Percentiles rank a stretch among this genome's conserved stretches.
Evolutionary conservation across 257 asterid species (phyloP).

Genomic region (Mitragyna speciosa): DNA sequence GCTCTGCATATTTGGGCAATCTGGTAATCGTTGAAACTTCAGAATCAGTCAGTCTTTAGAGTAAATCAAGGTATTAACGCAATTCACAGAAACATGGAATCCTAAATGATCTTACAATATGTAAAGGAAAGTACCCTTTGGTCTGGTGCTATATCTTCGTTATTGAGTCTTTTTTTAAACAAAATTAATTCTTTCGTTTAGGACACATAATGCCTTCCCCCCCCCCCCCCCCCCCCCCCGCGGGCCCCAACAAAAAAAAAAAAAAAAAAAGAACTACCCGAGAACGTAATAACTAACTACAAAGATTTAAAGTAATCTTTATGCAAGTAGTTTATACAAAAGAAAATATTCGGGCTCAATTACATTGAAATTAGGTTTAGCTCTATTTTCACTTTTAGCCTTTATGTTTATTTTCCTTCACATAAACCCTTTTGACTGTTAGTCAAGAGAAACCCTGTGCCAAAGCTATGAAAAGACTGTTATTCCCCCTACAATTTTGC

Average conservation of each 20-base stretch:
- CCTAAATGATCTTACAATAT: not conserved
- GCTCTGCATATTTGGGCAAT: constrained; percentile 31
- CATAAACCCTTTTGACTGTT: not conserved
- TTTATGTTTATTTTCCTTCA: not conserved
- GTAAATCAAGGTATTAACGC: too few species aligned
- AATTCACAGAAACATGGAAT: not conserved
- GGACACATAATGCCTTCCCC: too few species aligned
- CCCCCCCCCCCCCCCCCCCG: too few species aligned
- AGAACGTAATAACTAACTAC: not conserved
- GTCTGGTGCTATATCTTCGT: not conserved
- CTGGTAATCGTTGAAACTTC: not conserved
- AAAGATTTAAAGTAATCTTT: not conserved
- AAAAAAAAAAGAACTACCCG: not conserved
- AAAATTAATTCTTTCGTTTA: not conserved
- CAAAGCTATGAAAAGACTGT: not conserved
- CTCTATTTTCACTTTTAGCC: not conserved
- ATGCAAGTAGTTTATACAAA: not conserved
- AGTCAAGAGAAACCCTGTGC: not conserved
- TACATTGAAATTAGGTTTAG: not conserved
- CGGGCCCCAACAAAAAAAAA: too few species aligned
- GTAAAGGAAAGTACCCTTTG: not conserved
- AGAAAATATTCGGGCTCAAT: not conserved
- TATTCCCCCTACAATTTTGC: not conserved
- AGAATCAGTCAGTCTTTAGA: not conserved
- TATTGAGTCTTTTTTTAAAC: too few species aligned